phyloP scores from a whole-genome alignment of 805 yeast genomes.

The Spencermartinsiella europaea region DNA sequence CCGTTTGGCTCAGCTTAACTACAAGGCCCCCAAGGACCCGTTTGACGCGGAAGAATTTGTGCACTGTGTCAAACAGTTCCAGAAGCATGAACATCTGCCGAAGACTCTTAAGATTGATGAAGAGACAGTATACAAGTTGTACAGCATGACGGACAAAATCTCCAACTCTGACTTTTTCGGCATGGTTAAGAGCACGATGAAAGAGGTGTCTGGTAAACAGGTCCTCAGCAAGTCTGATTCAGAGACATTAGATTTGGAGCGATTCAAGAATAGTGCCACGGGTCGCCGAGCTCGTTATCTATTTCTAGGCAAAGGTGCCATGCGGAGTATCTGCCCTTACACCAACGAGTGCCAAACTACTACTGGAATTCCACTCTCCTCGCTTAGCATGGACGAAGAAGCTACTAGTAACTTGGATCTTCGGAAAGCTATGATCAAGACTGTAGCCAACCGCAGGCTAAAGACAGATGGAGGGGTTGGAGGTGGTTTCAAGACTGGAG shows the following conservation, averaged over 20 bases:
- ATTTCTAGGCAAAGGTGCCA: constrained; percentile 49
- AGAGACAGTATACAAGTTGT: constrained; percentile 46
- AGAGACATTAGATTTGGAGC: constrained; percentile 35
- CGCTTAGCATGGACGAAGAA: constrained; percentile 15
- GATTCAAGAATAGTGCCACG: constrained; percentile 26
- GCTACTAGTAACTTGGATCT: constrained; percentile 14
- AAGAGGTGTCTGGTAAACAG: constrained; percentile 48
- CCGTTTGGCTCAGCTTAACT: constrained; percentile 55
- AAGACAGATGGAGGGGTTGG: constrained; percentile 23
- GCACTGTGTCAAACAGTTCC: constrained; percentile 67
- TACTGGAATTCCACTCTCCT: constrained; percentile 19
- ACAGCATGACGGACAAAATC: constrained; percentile 43
- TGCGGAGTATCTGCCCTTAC: constrained; percentile 24
- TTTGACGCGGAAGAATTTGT: constrained; percentile 68
- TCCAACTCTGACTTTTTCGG: constrained; percentile 33
- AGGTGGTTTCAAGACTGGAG: constrained; percentile 12
- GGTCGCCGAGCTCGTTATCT: constrained; percentile 33
- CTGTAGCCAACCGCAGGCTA: constrained; percentile 13
- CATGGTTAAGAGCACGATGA: constrained; percentile 68
- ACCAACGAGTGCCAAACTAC: constrained; percentile 19
- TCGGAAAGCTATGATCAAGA: constrained; percentile 19
- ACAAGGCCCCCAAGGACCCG: constrained; percentile 72
- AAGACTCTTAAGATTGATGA: constrained; percentile 52
- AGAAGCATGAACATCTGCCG: constrained; percentile 57
- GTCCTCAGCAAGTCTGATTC: constrained; percentile 29